Evolutionary conservation across 2,329 filamentous ascomycete genomes (phyloP).

Genomic region (Samsoniella hepiali): DNA sequence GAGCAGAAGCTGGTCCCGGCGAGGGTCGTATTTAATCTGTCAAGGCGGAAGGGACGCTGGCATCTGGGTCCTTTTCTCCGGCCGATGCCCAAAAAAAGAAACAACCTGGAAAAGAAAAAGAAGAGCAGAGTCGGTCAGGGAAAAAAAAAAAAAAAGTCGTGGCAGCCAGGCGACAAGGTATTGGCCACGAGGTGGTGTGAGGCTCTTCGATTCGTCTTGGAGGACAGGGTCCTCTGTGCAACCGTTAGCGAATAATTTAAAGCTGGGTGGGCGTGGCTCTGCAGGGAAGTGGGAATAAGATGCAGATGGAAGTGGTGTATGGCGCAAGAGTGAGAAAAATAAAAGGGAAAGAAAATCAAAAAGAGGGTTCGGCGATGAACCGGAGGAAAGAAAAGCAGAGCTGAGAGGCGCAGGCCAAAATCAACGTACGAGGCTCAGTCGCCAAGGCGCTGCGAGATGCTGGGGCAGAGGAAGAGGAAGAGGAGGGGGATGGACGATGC

Average conservation of each 20-base stretch:
- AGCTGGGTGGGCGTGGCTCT: not conserved
- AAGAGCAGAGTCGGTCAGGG: conserved; percentile 10
- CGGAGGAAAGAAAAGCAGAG: not conserved
- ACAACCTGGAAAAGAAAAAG: not conserved
- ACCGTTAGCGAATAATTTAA: not conserved
- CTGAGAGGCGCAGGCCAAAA: conserved; percentile 4
- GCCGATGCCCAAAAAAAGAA: not conserved
- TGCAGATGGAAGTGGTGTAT: conserved; percentile 3
- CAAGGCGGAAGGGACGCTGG: not conserved
- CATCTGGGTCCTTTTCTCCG: not conserved
- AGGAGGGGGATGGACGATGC: not conserved
- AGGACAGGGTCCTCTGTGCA: not conserved
- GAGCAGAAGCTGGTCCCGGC: conserved; percentile 11
- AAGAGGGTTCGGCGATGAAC: not conserved
- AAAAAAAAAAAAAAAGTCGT: not conserved
- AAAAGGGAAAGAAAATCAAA: not conserved
- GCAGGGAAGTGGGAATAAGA: conserved; percentile 3
- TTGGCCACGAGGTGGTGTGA: conserved; percentile 19
- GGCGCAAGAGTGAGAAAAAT: no score
- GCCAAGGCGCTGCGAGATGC: conserved; percentile 12
- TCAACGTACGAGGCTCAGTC: conserved; percentile 11
- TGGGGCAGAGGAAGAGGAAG: not conserved
- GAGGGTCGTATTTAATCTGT: conserved; percentile 16
- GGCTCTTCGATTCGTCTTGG: conserved; percentile 18
- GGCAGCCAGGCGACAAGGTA: conserved; percentile 1